These are phyloP conservation scores for Albizia julibrissin DNA, from an alignment of 306 rosid genomes.

Conservation along the genomic window DNA sequence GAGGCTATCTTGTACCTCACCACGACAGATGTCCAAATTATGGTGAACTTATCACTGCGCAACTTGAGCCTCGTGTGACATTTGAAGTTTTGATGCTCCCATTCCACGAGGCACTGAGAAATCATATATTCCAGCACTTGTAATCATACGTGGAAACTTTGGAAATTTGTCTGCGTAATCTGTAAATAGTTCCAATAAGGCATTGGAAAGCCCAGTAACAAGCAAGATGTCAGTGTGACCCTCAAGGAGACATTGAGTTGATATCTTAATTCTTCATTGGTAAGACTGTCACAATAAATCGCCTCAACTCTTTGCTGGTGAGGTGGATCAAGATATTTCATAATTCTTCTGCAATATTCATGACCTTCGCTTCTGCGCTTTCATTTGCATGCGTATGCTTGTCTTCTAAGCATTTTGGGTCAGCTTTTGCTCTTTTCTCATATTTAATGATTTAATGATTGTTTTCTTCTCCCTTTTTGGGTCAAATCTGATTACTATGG, in stretches of 20 bases:
- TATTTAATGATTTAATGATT: background rate
- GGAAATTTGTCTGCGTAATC: background rate
- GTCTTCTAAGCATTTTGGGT: background rate
- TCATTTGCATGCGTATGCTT: background rate
- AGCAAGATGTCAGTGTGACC: background rate
- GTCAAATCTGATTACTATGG: background rate
- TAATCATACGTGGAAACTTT: background rate
- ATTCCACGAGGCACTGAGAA: background rate
- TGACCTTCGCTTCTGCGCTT: background rate
- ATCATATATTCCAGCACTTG: background rate
- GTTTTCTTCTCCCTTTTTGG: background rate
- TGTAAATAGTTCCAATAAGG: background rate
- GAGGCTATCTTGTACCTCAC: conserved; percentile 3
- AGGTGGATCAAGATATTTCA: background rate
- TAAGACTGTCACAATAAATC: background rate
- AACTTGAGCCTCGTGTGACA: background rate
- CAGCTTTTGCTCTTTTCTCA: background rate
- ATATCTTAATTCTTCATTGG: background rate
- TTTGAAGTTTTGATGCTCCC: background rate
- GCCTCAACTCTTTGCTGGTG: background rate
- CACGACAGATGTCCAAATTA: background rate
- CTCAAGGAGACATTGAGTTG: background rate
- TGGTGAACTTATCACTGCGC: background rate
- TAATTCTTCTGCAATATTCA: background rate
- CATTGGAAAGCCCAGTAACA: conserved; percentile 3